Conservation (phyloP, 2,329 filamentous ascomycete species). For the Aureobasidium subglaciale region DNA sequence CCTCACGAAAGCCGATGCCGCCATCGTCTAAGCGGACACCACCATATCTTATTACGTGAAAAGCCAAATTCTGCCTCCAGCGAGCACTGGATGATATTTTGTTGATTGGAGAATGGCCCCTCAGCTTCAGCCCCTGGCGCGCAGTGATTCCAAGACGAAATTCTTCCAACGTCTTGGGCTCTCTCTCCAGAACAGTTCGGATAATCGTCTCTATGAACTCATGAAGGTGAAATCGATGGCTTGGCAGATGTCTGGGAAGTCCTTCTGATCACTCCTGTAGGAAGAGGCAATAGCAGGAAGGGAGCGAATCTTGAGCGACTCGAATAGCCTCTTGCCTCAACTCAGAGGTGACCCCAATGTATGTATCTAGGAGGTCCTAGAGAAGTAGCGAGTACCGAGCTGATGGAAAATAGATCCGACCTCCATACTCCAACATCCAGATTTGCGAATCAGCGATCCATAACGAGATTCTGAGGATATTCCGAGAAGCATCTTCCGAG, state of each 20-base stretch:
- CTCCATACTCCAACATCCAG: constrained; percentile 41
- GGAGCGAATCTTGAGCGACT: constrained; percentile 34
- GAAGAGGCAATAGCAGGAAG: constrained; percentile 38
- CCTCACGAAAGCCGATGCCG: not conserved
- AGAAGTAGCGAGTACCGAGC: not conserved
- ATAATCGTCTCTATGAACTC: constrained; percentile 34
- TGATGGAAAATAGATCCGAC: constrained; percentile 17
- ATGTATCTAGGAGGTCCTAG: not conserved
- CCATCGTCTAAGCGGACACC: not conserved
- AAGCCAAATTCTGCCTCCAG: not conserved
- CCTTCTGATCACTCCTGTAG: constrained; percentile 22
- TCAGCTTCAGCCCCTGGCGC: constrained; percentile 29
- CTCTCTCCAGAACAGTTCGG: constrained; percentile 30
- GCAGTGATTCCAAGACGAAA: constrained; percentile 39
- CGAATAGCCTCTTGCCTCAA: constrained; percentile 33
- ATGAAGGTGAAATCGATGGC: constrained; percentile 34
- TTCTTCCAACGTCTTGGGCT: constrained; percentile 38
- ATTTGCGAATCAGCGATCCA: constrained; percentile 44
- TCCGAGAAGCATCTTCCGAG: constrained; percentile 31
- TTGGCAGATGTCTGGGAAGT: not conserved
- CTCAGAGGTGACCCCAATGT: constrained; percentile 27
- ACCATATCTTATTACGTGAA: not conserved
- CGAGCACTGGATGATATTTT: not conserved
- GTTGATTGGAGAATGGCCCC: constrained; percentile 17
- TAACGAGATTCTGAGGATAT: constrained; percentile 37